Conservation (phyloP, 2,329 filamentous ascomycete genomes). For the Aspergillus sojae region DNA sequence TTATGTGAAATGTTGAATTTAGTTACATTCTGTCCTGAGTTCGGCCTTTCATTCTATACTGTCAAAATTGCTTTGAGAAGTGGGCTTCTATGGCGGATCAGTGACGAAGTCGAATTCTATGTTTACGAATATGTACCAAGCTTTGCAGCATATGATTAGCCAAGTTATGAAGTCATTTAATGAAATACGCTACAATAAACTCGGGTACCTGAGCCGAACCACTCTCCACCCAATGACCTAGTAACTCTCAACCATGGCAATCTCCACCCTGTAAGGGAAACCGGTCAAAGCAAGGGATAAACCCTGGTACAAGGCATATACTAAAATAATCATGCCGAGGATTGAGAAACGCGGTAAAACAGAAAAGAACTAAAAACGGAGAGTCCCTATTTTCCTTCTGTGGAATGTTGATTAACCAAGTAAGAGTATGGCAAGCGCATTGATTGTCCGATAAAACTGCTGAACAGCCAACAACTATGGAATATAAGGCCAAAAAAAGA, state of each 20-base stretch:
- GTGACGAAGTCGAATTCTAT: too few species aligned
- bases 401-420: too few species aligned
- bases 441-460: too few species aligned
- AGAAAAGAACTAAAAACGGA: too few species aligned
- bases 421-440: too few species aligned
- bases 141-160: neutral
- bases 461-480: too few species aligned
- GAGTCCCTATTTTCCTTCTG: too few species aligned
- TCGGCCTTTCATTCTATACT: neutral
- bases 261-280: neutral
- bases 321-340: too few species aligned
- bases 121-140: neutral
- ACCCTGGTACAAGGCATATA: neutral
- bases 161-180: neutral
- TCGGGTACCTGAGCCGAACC: neutral
- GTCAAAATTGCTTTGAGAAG: neutral
- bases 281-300: neutral
- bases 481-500: neutral
- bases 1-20: slow-evolving; percentile 2
- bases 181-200: neutral
- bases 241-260: neutral
- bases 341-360: too few species aligned
- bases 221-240: too few species aligned
- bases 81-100: neutral
- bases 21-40: neutral